Conservation (phyloP, 805 yeast species). For the Saturnispora saitoi region DNA sequence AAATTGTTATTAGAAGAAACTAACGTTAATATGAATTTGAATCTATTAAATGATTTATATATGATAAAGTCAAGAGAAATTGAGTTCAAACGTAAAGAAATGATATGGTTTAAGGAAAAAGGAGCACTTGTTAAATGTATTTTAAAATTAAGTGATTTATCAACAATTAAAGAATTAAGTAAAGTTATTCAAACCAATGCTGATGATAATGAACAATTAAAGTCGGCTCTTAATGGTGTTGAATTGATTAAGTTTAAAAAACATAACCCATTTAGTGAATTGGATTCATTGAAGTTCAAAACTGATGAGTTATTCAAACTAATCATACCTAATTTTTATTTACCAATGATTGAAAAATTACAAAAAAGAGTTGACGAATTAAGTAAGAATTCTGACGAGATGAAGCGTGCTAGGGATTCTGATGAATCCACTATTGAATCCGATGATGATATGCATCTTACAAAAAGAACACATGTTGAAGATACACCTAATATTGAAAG, state of each 20-base stretch:
- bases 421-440: not conserved
- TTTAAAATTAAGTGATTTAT: constrained; percentile 1
- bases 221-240: not conserved
- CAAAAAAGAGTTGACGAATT: not conserved
- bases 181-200: not conserved
- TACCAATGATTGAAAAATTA: constrained; percentile 4
- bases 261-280: not conserved
- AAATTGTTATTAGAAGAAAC: not conserved
- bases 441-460: not conserved
- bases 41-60: constrained; percentile 10
- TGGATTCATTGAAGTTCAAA: not conserved
- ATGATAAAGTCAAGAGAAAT: not conserved
- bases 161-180: not conserved
- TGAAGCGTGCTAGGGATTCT: not conserved
- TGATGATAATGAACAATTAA: not conserved
- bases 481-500: not conserved
- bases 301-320: constrained; percentile 1
- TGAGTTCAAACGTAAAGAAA: not conserved
- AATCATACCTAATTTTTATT: constrained; percentile 2
- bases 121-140: not conserved
- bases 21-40: constrained; percentile 7
- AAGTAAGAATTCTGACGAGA: not conserved
- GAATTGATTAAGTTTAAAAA: not conserved
- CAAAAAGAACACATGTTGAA: not conserved
- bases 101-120: constrained; percentile 2